These are phyloP conservation scores for Globisporangium cylindrosporum DNA, from an alignment of 352 stramenopile species.

Conservation along the genomic window DNA sequence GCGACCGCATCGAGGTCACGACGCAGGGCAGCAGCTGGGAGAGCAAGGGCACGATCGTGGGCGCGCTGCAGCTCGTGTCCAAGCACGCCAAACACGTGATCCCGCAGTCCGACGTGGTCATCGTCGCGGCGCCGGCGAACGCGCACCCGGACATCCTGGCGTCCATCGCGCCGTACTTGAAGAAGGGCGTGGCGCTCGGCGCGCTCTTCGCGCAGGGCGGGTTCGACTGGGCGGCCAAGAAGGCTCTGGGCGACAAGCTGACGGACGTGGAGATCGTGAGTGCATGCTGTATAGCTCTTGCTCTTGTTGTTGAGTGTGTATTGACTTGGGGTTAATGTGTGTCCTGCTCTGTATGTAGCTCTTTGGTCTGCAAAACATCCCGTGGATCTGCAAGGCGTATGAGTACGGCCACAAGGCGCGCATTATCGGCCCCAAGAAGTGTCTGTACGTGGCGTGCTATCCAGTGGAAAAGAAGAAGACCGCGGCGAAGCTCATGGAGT, in stretches of 20 bases:
- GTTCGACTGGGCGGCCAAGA: conserved; percentile 91
- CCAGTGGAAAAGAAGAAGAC: conserved; percentile 83
- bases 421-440: conserved; percentile 91
- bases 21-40: conserved; percentile 87
- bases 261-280: conserved; percentile 57
- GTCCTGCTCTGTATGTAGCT: conserved; percentile 47
- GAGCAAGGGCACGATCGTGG: conserved; percentile 67
- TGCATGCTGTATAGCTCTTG: neutral
- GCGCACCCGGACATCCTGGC: conserved; percentile 83
- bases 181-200: conserved; percentile 81
- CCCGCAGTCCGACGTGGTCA: conserved; percentile 85
- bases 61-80: conserved; percentile 68
- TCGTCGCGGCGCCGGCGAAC: conserved; percentile 89
- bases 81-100: conserved; percentile 84
- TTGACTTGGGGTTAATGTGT: neutral
- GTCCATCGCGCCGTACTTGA: conserved; percentile 78
- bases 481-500: conserved; percentile 76
- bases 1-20: conserved; percentile 70
- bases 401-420: conserved; percentile 87
- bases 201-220: conserved; percentile 91
- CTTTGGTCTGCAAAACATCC: conserved; percentile 93
- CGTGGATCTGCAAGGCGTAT: conserved; percentile 92
- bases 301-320: conserved; percentile 14
- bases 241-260: conserved; percentile 73
- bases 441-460: conserved; percentile 88